phyloP scores from a whole-genome alignment of 257 asterid genomes.

The Jacaranda copaia region DNA sequence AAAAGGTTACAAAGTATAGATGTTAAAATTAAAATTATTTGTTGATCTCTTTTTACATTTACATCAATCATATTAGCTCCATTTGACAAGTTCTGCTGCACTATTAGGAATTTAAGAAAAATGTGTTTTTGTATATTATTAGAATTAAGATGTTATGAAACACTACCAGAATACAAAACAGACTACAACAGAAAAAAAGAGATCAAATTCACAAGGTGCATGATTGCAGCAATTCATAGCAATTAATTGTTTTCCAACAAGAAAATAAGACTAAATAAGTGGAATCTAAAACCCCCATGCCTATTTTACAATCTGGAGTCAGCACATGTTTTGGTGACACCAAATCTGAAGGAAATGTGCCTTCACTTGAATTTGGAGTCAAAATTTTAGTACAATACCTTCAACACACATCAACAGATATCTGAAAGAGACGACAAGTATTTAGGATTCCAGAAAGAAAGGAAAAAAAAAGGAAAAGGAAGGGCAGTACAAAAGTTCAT shows the following conservation, averaged over 20 bases:
- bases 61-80: neutral
- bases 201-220: neutral
- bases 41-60: neutral
- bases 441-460: constrained; percentile 9
- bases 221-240: neutral
- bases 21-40: neutral
- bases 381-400: constrained; percentile 61
- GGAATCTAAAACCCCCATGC: constrained; percentile 42
- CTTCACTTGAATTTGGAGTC: constrained; percentile 68
- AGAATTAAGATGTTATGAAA: neutral
- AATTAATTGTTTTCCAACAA: neutral
- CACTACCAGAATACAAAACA: neutral
- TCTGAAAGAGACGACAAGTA: constrained; percentile 40
- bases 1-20: neutral
- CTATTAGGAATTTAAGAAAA: neutral
- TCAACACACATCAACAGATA: constrained; percentile 41
- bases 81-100: neutral
- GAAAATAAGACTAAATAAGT: neutral
- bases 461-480: neutral
- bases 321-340: constrained; percentile 53
- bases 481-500: neutral
- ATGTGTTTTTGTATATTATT: neutral
- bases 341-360: constrained; percentile 62
- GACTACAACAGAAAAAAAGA: neutral
- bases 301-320: constrained; percentile 68